Evolutionary conservation across 163 green algal species (phyloP).

Genomic region (Chlorella variabilis): DNA sequence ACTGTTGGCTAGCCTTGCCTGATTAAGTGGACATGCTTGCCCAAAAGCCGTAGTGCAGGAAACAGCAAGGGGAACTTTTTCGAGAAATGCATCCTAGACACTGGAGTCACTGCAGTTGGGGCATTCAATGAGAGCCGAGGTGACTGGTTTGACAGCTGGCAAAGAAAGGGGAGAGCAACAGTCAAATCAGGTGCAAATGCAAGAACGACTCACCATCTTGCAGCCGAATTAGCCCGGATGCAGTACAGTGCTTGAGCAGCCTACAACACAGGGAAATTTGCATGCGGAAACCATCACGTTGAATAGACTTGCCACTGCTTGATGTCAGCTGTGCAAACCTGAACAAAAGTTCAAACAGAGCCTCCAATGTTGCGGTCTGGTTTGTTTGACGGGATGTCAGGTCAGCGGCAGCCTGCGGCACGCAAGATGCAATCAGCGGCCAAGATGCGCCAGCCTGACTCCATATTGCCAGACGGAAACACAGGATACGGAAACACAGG

Average conservation of each 20-base stretch:
- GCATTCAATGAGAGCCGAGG: no score
- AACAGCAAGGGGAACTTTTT: conserved; percentile 80
- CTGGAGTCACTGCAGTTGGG: not conserved
- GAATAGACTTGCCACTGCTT: no score
- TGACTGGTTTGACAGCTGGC: no score
- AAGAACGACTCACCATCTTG: not conserved
- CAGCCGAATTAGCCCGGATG: conserved; percentile 15
- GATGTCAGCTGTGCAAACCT: no score
- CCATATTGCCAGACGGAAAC: not conserved
- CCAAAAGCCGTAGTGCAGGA: conserved; percentile 74
- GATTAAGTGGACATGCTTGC: conserved; percentile 84
- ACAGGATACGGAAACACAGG: no score
- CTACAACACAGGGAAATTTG: no score
- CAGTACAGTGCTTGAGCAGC: conserved; percentile 82
- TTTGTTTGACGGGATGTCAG: conserved; percentile 15
- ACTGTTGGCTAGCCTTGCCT: conserved; percentile 35
- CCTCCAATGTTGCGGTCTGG: conserved; percentile 73
- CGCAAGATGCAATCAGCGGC: not conserved
- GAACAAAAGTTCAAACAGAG: conserved; percentile 91
- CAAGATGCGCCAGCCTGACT: no score
- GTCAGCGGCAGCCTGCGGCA: conserved; percentile 56
- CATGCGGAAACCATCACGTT: no score
- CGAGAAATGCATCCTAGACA: conserved; percentile 12
- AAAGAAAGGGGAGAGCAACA: no score
- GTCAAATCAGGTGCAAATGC: not conserved